Conservation (phyloP, 75 land plant genomes). For the Cryptomeria japonica region DNA sequence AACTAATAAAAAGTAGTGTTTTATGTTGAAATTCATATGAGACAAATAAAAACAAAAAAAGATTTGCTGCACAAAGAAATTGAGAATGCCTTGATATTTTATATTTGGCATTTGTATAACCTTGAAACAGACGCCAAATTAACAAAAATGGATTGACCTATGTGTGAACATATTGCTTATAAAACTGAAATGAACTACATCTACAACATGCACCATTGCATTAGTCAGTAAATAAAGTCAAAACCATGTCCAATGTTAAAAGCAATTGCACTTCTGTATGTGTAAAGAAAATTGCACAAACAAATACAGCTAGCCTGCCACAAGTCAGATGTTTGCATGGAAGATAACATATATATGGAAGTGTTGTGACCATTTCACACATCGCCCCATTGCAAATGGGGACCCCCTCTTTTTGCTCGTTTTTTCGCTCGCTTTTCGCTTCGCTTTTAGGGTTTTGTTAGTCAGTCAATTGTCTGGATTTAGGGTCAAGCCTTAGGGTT, state of each 20-base stretch:
- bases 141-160: neutral
- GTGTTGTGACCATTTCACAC: too few species aligned
- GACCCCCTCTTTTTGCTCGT: too few species aligned
- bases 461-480: too few species aligned
- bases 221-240: neutral
- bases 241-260: too few species aligned
- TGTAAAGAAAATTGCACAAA: too few species aligned
- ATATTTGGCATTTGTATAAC: neutral
- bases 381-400: too few species aligned
- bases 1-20: neutral
- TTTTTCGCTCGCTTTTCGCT: too few species aligned
- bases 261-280: too few species aligned
- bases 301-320: neutral
- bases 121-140: neutral
- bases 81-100: neutral
- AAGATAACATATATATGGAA: too few species aligned
- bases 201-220: neutral
- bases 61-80: neutral
- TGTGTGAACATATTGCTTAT: neutral
- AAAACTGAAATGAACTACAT: neutral
- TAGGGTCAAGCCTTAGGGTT: too few species aligned
- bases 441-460: too few species aligned
- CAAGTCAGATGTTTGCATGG: neutral
- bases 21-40: neutral
- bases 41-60: neutral